Evolutionary conservation across 768 basidiomycete genomes (phyloP).

Genomic region (Lactarius quietus): DNA sequence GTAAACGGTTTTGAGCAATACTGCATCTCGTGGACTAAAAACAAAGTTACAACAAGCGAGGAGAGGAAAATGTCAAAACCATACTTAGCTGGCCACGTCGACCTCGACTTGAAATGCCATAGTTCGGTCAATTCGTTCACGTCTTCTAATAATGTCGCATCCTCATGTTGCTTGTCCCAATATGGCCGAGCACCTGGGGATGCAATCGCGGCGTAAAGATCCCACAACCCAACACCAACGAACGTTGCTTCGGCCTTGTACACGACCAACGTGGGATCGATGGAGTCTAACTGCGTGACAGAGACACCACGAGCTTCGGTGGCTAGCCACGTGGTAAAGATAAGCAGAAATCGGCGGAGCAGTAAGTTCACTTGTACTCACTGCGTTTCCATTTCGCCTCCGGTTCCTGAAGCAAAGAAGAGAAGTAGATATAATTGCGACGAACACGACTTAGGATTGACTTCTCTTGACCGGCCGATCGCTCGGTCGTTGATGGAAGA

Average conservation of each 20-base stretch:
- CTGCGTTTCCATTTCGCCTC: conserved; percentile 96
- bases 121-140: conserved; percentile 88
- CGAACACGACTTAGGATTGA: conserved; percentile 82
- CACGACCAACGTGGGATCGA: conserved; percentile 94
- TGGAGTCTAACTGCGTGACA: conserved; percentile 92
- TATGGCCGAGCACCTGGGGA: conserved; percentile 76
- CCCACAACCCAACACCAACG: conserved; percentile 94
- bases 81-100: conserved; percentile 91
- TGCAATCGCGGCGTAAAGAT: conserved; percentile 83
- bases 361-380: conserved; percentile 39
- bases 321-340: conserved; percentile 39
- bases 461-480: conserved; percentile 62
- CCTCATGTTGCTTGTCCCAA: conserved; percentile 91
- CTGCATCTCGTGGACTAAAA: conserved; percentile 79
- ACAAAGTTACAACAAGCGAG: conserved; percentile 21
- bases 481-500: conserved; percentile 43
- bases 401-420: conserved; percentile 93
- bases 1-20: conserved; percentile 92
- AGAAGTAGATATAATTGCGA: conserved; percentile 97
- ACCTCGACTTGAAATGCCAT: conserved; percentile 90
- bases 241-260: conserved; percentile 97
- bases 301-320: conserved; percentile 89
- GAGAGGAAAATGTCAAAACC: conserved; percentile 32
- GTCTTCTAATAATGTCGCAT: conserved; percentile 81
- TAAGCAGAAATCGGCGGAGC: conserved; percentile 7